phyloP scores from a whole-genome alignment of 164 flowering plant species.

The Annona cherimola region DNA sequence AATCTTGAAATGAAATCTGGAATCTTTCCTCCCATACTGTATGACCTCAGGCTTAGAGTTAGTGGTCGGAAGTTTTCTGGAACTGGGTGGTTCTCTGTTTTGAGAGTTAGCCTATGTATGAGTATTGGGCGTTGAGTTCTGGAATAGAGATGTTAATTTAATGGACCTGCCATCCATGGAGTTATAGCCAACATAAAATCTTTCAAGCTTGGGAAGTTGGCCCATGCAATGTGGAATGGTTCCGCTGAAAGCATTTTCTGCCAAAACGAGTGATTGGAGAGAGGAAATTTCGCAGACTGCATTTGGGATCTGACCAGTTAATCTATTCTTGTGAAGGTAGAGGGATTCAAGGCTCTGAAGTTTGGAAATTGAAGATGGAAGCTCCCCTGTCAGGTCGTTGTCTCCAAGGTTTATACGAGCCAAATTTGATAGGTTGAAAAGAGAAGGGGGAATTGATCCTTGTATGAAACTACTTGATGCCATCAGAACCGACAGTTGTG shows the following conservation, averaged over 20 bases:
- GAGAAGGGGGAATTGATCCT: slow-evolving; percentile 20
- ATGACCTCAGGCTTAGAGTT: not conserved
- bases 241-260: slow-evolving; percentile 11
- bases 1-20: not conserved
- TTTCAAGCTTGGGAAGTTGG: slow-evolving; percentile 2
- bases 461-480: slow-evolving; percentile 14
- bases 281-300: slow-evolving; percentile 18
- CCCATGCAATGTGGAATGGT: slow-evolving; percentile 17
- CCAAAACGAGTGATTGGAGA: slow-evolving; percentile 5
- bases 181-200: slow-evolving; percentile 2
- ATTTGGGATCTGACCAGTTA: slow-evolving; percentile 16
- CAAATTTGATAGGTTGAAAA: slow-evolving; percentile 18
- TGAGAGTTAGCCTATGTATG: slow-evolving; percentile 5
- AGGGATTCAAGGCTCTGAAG: slow-evolving; percentile 7
- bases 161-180: slow-evolving; percentile 11
- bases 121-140: not conserved
- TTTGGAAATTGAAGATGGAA: slow-evolving; percentile 14
- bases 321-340: slow-evolving; percentile 5
- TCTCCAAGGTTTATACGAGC: slow-evolving; percentile 9
- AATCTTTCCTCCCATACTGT: not conserved
- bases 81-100: not conserved
- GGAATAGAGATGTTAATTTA: slow-evolving; percentile 5
- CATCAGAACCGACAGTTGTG: not conserved
- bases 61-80: not conserved
- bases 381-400: slow-evolving; percentile 18